Base-by-base conservation (phyloP, 2,329 filamentous ascomycete genomes). In the Pseudonectria buxi region DNA sequence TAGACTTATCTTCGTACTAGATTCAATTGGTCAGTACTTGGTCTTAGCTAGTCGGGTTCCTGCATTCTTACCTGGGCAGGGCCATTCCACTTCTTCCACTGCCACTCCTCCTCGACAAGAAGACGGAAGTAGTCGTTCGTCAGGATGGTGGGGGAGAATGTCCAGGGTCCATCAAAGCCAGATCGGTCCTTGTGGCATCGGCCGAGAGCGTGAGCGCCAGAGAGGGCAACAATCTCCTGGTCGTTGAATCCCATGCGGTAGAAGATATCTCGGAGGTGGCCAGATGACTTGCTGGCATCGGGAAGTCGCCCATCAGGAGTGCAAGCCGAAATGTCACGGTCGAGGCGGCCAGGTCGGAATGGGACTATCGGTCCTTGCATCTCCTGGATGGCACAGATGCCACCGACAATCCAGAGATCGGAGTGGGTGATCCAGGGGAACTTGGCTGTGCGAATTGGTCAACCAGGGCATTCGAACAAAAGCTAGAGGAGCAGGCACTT, bases 161-260 rank as follows among this genome's bases (percentile, higher is more conserved):
- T 87, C 88, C 88, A 95, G 36, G 88, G 87, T 2, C 92, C 92
- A 2, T 83, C 76, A 64, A 78, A 96, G 45, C 90, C 90, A 45
- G 81, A 87, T 59, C 90, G 86, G 65, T 92, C 83, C 7, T 80
- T 72, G 73, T 96, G 92, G 71, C 85, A 94, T 49, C 89, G 86
- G 44, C 89, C 89, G 26, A 95, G 76, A 35, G 86, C 84, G 68
- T 95, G 88, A 32, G 84, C 88, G 50, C 88, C 88, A 15, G 74
- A 73, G 35, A 96, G 76, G 22, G 90, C 92, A 30, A 95, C 90
- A 58, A 96, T 96, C 67, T 95, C 89, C 56, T 85, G 85, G 68
- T 98, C 90, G 64, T 92, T 83, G 75, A 95, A 96, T 50, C 90
- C 90, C 90, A 96, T 96, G 60, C 90, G 87, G 64, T 81, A 78